Evolutionary conservation across 2,329 filamentous ascomycete genomes (phyloP).

Genomic region (Scedosporium aurantiacum): DNA sequence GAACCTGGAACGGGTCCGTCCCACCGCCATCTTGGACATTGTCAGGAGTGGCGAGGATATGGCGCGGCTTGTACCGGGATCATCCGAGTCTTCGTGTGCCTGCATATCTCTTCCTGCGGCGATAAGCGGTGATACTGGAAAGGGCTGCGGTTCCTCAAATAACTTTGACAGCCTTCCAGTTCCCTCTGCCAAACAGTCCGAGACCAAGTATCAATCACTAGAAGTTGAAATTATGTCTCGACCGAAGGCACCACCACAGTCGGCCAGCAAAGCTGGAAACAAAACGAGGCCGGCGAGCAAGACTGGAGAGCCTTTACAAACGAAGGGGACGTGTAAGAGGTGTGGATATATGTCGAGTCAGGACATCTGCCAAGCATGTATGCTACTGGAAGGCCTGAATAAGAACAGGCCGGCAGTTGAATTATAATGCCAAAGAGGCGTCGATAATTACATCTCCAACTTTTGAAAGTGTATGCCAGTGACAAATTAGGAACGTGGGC

Average conservation of each 20-base stretch:
- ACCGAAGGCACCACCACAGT: neutral
- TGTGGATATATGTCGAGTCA: constrained; percentile 97
- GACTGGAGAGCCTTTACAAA: constrained; percentile 41
- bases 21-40: constrained; percentile 89
- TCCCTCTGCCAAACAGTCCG: constrained; percentile 68
- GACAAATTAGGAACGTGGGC: neutral
- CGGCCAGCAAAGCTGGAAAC: neutral
- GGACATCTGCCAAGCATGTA: constrained; percentile 85
- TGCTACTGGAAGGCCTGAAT: constrained; percentile 79
- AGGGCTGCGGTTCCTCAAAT: constrained; percentile 27
- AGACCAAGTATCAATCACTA: constrained; percentile 7
- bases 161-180: constrained; percentile 59
- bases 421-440: constrained; percentile 27
- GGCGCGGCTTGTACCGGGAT: constrained; percentile 58
- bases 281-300: constrained; percentile 9
- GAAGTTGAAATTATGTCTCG: constrained; percentile 21
- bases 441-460: neutral
- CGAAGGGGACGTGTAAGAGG: constrained; percentile 69
- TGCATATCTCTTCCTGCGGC: constrained; percentile 2
- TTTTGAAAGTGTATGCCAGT: neutral
- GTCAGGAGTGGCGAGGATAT: constrained; percentile 94
- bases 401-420: constrained; percentile 56
- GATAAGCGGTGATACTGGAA: neutral
- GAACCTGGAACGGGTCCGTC: constrained; percentile 82
- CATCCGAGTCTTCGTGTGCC: neutral